These are phyloP conservation scores for Globisporangium splendens DNA, from an alignment of 352 stramenopile genomes.

Conservation along the genomic window DNA sequence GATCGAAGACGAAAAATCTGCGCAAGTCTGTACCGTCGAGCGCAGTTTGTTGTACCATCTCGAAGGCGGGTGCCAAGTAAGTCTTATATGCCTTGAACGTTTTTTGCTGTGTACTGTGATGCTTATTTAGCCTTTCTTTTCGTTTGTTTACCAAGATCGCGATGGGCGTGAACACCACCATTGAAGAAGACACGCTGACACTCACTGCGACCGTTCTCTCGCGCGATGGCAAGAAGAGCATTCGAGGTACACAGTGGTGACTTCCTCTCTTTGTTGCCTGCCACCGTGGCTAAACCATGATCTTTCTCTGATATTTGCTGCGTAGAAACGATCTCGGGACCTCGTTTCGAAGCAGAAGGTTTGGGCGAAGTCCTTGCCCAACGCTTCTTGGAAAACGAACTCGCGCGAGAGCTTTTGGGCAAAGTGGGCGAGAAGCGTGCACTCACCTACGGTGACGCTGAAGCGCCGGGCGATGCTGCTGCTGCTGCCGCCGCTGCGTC, in stretches of 20 bases:
- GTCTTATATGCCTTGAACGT: too few species aligned
- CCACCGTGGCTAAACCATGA: too few species aligned
- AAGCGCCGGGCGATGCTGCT: slow-evolving; percentile 65
- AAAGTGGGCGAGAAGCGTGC: slow-evolving; percentile 66
- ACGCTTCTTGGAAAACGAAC: slow-evolving; percentile 55
- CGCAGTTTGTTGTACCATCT: slow-evolving; percentile 78
- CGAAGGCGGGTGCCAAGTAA: slow-evolving; percentile 83
- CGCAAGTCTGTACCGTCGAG: slow-evolving; percentile 77
- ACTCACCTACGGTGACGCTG: slow-evolving; percentile 70
- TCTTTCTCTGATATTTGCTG: neutral
- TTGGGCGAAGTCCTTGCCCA: slow-evolving; percentile 64
- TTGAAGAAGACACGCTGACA: slow-evolving; percentile 60
- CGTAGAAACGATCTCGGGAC: slow-evolving; percentile 51
- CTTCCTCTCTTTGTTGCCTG: too few species aligned
- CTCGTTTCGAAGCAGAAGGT: slow-evolving; percentile 48
- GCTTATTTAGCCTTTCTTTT: neutral
- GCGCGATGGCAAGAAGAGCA: slow-evolving; percentile 57
- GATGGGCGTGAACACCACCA: slow-evolving; percentile 74
- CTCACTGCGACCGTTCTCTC: slow-evolving; percentile 71
- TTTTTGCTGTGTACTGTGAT: neutral
- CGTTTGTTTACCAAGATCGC: slow-evolving; percentile 40
- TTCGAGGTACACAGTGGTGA: slow-evolving; percentile 27
- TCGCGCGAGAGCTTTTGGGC: slow-evolving; percentile 51
- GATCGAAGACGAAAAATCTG: slow-evolving; percentile 73
- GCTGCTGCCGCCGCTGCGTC: slow-evolving; percentile 44